Base-by-base conservation (phyloP, 345 rosid species). In the Barbarea vulgaris region DNA sequence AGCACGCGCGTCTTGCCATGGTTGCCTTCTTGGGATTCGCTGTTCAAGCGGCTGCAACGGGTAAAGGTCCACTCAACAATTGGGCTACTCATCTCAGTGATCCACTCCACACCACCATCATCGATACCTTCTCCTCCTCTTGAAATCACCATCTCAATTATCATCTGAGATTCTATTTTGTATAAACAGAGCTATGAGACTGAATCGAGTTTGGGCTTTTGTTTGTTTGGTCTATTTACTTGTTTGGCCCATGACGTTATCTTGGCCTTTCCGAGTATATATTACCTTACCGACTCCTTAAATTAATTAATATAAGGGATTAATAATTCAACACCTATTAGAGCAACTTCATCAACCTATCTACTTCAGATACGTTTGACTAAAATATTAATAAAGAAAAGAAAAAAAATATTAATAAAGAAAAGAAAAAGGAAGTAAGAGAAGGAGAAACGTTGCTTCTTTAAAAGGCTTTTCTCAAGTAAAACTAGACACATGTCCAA, bases 71-170 rank as follows among this genome's bases (percentile, higher is more conserved):
- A 5, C 97, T 94, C 79, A 91, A 91, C 95, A 94, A 94, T 80
- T 94, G 98, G 97, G 98, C 92, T 18, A 91, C 96, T 63, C 98
- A 94, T 83, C 82, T 94, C 83, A 94, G 97, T 52, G 98, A 94
- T 57, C 98, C 98, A n/a, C 97, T 94, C 2, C 97, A 91, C 84
- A 91, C 97, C 24, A 94, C 98, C 90, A 94, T 94, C 67, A 81
- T 94, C 67, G 98, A 94, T 82, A 84, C 75, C 70, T 88, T 93
- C 72, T 75, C 81, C 59, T 85, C 93, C 74, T 88, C 74, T 27
- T 70, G 31, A 64, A 63, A 54, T 33, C 51, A 21, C 10, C 9
- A 3, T 63, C 42, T 54, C 56, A 61, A 18, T 53, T 44, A 18
- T 25, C 51, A 60, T 52, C 28, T 21, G 7, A n/a, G 25, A 19